Percentiles rank a stretch among this genome's conserved stretches.
These are phyloP conservation scores for Dryas alaskensis DNA, from an alignment of 306 rosid genomes.

Conservation along the genomic window DNA sequence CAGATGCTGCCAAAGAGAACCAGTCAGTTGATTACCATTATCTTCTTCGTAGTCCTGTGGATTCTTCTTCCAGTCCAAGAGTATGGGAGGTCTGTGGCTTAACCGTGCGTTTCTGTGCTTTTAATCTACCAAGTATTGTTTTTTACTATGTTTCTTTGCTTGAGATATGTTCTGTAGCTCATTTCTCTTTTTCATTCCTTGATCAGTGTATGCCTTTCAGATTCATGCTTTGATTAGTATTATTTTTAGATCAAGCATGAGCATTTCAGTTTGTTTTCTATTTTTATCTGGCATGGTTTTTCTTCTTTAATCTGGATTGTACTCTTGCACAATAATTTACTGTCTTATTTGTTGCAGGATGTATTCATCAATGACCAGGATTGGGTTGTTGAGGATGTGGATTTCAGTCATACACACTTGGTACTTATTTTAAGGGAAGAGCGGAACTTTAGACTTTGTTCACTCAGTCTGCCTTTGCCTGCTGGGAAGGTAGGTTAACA, in stretches of 20 bases:
- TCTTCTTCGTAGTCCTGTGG: conserved; percentile 59
- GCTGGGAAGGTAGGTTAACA: conserved; percentile 53
- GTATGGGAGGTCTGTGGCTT: conserved; percentile 76
- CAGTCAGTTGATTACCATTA: conserved; percentile 66
- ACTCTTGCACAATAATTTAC: neutral
- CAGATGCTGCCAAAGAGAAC: conserved; percentile 73
- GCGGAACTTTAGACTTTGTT: conserved; percentile 60
- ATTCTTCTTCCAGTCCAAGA: conserved; percentile 52
- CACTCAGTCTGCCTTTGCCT: conserved; percentile 69
- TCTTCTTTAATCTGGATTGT: conserved; percentile 10
- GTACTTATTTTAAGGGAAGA: conserved; percentile 69
- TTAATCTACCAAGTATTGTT: neutral
- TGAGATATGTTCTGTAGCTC: neutral
- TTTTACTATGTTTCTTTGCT: neutral
- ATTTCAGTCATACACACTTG: conserved; percentile 68
- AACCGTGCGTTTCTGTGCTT: conserved; percentile 4
- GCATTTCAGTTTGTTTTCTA: conserved; percentile 5
- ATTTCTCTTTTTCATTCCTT: neutral
- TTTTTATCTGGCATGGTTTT: conserved; percentile 4
- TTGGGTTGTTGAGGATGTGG: conserved; percentile 68
- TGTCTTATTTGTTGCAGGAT: conserved; percentile 48
- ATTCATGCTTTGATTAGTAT: neutral
- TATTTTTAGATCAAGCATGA: neutral
- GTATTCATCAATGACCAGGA: conserved; percentile 47
- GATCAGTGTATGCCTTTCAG: neutral